A percentile compares a stretch with the other conserved stretches of the same genome.
Evolutionary conservation across 139 green algal genomes (phyloP).

Genomic region (Penium margaritaceum): DNA sequence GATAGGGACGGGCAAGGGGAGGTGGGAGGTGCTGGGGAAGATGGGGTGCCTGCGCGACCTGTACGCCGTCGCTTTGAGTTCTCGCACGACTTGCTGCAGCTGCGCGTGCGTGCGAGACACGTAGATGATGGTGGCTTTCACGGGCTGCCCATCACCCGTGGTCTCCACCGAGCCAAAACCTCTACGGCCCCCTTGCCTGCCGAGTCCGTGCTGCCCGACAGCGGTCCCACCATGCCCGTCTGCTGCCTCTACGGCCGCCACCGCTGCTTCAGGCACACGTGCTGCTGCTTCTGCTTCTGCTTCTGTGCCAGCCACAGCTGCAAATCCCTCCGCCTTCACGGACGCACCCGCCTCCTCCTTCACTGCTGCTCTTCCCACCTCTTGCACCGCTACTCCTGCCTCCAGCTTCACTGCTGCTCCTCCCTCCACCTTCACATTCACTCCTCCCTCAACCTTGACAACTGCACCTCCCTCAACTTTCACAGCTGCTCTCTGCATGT

Average conservation of each 20-base stretch:
- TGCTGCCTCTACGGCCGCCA: too few species aligned
- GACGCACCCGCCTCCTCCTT: too few species aligned
- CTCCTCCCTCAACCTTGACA: too few species aligned
- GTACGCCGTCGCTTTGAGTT: constrained; percentile 76
- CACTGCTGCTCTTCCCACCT: too few species aligned
- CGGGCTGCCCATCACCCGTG: background rate
- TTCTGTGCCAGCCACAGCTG: background rate
- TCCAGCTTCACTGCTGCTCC: too few species aligned
- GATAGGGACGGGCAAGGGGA: background rate
- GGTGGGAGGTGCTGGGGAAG: background rate
- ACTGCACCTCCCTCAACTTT: too few species aligned
- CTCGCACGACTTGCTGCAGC: constrained; percentile 85
- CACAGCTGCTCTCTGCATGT: too few species aligned
- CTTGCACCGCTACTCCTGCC: too few species aligned
- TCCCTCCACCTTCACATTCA: too few species aligned
- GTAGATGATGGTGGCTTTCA: constrained; percentile 72
- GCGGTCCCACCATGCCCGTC: too few species aligned
- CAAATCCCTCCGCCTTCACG: background rate
- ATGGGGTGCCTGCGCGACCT: constrained; percentile 1
- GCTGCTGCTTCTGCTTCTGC: background rate
- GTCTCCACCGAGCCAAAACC: background rate
- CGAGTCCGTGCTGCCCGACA: background rate
- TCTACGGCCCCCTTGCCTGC: background rate
- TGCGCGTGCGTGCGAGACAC: constrained; percentile 85
- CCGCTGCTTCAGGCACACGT: too few species aligned